phyloP scores from a whole-genome alignment of 2,329 filamentous ascomycete species.

The Fusarium xyrophilum region DNA sequence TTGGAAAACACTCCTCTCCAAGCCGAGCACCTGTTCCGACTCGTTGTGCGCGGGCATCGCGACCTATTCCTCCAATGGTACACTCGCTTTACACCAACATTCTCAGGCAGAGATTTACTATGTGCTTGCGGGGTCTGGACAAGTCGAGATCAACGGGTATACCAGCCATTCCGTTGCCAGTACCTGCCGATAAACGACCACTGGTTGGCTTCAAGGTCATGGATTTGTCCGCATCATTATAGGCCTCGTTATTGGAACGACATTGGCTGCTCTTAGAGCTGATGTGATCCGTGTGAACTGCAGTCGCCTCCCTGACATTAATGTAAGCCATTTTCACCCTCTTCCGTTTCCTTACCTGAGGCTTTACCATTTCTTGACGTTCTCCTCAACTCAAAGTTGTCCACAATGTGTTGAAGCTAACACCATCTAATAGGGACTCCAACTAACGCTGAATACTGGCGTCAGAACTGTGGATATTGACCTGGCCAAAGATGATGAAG shows the following conservation, averaged over 20 bases:
- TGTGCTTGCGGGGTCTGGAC: too few species aligned
- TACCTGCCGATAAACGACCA: background rate
- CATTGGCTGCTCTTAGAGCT: background rate
- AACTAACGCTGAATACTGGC: background rate
- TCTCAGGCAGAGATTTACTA: too few species aligned
- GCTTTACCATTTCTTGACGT: accelerated
- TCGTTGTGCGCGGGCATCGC: too few species aligned
- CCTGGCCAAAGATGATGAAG: background rate
- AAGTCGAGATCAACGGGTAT: too few species aligned
- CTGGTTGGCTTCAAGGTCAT: background rate
- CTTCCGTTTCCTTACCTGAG: accelerated
- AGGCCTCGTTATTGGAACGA: background rate
- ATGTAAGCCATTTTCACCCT: background rate
- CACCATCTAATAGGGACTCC: background rate
- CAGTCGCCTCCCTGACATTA: background rate
- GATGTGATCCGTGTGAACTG: slow-evolving; percentile 1
- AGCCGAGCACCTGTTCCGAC: too few species aligned
- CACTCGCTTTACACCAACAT: too few species aligned
- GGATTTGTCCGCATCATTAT: background rate
- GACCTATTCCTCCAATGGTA: too few species aligned
- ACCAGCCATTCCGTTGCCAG: background rate
- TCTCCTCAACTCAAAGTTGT: accelerated
- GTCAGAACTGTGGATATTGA: background rate
- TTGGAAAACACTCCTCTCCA: too few species aligned
- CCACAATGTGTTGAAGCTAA: background rate